Conservation (phyloP, 805 yeast genomes). For the Saturnispora bothae region DNA sequence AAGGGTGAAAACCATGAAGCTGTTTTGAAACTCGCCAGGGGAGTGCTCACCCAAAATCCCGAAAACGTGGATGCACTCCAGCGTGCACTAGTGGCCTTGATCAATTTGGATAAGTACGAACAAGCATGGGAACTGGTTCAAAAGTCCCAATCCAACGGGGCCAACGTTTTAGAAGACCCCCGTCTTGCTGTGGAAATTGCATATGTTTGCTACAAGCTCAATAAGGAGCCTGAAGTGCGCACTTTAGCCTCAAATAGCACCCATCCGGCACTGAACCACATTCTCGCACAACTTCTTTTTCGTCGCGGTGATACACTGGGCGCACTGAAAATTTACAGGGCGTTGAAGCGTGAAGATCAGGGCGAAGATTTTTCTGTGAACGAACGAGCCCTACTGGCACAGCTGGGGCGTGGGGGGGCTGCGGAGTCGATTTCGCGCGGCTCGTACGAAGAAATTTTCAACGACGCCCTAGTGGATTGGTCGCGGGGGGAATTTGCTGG, state of each 20-base stretch:
- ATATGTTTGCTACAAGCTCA: constrained; percentile 48
- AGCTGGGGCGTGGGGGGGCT: constrained; percentile 19
- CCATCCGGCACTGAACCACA: too few relatives aligned
- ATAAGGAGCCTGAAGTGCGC: constrained; percentile 22
- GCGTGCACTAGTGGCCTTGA: constrained; percentile 21
- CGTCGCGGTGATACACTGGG: constrained; percentile 35
- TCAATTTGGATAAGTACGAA: constrained; percentile 46
- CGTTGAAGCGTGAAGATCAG: constrained; percentile 22
- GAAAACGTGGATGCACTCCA: neutral
- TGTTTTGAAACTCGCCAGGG: neutral
- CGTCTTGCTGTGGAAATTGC: constrained; percentile 40
- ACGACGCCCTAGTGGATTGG: constrained; percentile 43
- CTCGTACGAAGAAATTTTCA: constrained; percentile 52
- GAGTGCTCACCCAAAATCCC: neutral
- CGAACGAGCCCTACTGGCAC: constrained; percentile 59
- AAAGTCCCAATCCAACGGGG: neutral
- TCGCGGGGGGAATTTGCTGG: too few relatives aligned
- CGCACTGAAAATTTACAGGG: constrained; percentile 38
- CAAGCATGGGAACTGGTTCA: constrained; percentile 30
- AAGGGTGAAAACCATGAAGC: constrained; percentile 22
- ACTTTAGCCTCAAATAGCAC: constrained; percentile 13
- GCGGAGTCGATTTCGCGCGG: neutral
- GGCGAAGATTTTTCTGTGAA: constrained; percentile 48
- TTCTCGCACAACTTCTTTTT: constrained; percentile 43
- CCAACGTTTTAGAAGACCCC: constrained; percentile 8